phyloP scores from a whole-genome alignment of 192 early-diverging fungal species.

The Backusella westeae region DNA sequence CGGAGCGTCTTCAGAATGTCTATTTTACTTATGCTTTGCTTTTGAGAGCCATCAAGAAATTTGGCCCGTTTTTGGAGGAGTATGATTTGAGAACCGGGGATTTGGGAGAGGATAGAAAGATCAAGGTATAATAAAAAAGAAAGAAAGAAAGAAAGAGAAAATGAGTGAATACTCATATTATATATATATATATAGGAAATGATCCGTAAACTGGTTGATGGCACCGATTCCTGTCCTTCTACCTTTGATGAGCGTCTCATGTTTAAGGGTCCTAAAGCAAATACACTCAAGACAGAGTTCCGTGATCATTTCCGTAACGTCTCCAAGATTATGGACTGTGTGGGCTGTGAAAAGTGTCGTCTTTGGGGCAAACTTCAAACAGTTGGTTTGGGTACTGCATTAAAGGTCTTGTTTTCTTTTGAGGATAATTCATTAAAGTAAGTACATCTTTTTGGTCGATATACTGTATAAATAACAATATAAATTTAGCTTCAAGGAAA shows the following conservation, averaged over 20 bases:
- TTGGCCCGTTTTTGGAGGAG: conserved; percentile 67
- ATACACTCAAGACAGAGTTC: conserved; percentile 79
- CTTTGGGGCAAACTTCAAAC: conserved; percentile 98
- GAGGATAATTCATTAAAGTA: conserved; percentile 66
- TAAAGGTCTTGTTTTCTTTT: conserved; percentile 95
- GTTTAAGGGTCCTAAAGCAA: conserved; percentile 66
- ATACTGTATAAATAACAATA: background rate
- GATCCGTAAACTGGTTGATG: conserved; percentile 56
- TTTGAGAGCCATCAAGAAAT: conserved; percentile 82
- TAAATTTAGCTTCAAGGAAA: conserved; percentile 41
- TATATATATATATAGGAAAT: conserved; percentile 25
- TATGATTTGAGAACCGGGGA: conserved; percentile 78
- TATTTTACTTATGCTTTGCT: conserved; percentile 93
- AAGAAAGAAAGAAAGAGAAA: conserved; percentile 45
- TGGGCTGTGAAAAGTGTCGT: conserved; percentile 98
- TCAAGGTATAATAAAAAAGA: conserved; percentile 30
- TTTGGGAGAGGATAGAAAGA: conserved; percentile 47
- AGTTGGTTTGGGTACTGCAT: conserved; percentile 89
- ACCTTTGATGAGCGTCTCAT: conserved; percentile 91
- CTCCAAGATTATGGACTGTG: conserved; percentile 98
- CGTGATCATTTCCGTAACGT: conserved; percentile 94
- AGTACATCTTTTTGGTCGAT: conserved; percentile 3
- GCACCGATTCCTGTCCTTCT: conserved; percentile 56
- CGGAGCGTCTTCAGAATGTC: conserved; percentile 92
- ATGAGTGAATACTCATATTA: conserved; percentile 1